Evolutionary conservation across 805 yeast species (phyloP), one percentile per base, ranked within the genome.

Genomic region (Candida takata): DNA sequence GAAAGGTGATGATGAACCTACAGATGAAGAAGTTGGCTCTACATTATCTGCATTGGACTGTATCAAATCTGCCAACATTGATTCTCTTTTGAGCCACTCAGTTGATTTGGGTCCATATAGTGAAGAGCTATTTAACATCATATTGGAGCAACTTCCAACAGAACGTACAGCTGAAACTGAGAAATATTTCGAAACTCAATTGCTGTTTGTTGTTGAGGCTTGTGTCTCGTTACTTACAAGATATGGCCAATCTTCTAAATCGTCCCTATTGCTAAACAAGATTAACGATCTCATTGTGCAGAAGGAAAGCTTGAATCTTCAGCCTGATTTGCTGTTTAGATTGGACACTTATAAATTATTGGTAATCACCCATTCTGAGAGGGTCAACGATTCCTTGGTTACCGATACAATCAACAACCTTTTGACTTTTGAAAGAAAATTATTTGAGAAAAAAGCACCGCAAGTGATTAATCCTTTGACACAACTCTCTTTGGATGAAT

Each of bases 1-100:
- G 58, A 84, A 92, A 44, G 92, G 97, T 14, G 97, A 87, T 50
- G 94, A 85, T 36, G 97, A 90, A 57, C 99, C 99, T 10, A 74
- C 94, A 2, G 94, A 84, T 38, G 95, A 85, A 51, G 97, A 90
- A 48, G 80, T 92, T 33, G 95, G 87, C 44, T 73, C 84, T 5
- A 84, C 97, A 0, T 57, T 82, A 11, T 79, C 86, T 5, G 83
- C 96, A 0, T 62, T 81, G 29, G 95, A 88, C 46, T 90, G 97
- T 54, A 69, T 90, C 34, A 74, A 74, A 35, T 75, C 90, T 1
- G 77, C 92, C 43, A 72, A 73, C 33, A 61, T 87, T 5, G 57
- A 70, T 4, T 64, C 66, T 2, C 62, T 86, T 1, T 69, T 86
- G 41, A 70, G 69, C 32, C 67, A 67, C 15, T 65, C 78, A 27